phyloP scores from a whole-genome alignment of 2,329 filamentous ascomycete species.

The Truncatella angustata region DNA sequence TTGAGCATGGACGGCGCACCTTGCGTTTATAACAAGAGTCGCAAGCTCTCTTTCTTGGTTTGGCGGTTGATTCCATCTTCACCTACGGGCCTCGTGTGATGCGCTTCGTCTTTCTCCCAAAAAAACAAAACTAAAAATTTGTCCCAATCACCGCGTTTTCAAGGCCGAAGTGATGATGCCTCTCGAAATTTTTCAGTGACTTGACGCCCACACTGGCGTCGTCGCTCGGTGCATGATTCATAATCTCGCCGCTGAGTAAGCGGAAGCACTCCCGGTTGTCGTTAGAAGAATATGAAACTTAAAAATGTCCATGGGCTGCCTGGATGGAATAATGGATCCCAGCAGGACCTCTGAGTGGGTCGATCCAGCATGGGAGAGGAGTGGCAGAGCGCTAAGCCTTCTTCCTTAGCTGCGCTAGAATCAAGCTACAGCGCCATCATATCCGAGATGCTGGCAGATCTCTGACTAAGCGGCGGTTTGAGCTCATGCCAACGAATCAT shows the following conservation, averaged over 20 bases:
- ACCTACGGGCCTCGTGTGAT: not conserved
- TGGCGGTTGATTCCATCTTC: not conserved
- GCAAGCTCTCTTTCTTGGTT: constrained; percentile 7
- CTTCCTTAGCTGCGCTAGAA: no score
- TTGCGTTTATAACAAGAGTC: constrained; percentile 10
- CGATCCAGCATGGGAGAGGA: no score
- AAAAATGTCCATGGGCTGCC: not conserved
- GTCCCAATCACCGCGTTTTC: no score
- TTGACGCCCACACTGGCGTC: no score
- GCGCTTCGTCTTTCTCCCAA: not conserved
- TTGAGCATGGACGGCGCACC: not conserved
- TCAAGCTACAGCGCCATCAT: no score
- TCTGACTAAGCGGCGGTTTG: not conserved
- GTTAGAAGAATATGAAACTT: not conserved
- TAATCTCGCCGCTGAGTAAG: not conserved
- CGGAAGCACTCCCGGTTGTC: not conserved
- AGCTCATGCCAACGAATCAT: no score
- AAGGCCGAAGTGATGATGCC: no score
- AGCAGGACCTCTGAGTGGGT: no score
- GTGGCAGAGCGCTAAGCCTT: no score
- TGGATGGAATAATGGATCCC: no score
- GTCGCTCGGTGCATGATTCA: not conserved
- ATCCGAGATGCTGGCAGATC: not conserved
- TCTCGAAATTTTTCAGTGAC: no score
- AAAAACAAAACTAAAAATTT: no score